Evolutionary conservation across 306 rosid species (phyloP), one percentile per base, ranked within the genome.

Genomic region (Abrus pulchellus): DNA sequence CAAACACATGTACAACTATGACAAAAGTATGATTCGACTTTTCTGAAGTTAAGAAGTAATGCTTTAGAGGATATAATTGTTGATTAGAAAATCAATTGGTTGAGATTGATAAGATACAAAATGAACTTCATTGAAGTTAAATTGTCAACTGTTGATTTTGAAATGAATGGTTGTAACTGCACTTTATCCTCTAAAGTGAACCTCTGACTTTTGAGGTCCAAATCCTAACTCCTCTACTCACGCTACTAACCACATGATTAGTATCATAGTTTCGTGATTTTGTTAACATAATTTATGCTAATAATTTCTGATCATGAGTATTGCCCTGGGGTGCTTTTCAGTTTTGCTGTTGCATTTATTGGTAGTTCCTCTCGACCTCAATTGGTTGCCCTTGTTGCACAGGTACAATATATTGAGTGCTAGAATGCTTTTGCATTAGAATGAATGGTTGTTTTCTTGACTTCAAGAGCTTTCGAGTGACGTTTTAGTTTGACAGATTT

Each of bases 321-420:
- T 55, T 77, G 30, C 36, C 64, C 61, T 75, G 67, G 63, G 34
- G 50, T 61, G 55, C 68, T 68, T 81, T 76, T 83, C 93, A 94
- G 99, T 78, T 94, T 93, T 74, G 97, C 97, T 43, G 90, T 94
- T 82, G 97, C 97, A 81, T 94, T 94, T 82, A 68, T 74, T 61
- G 97, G 97, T 7, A 87, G 94, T 84, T 75, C 97, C 56, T 83
- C 97, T 87, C 88, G 82, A 71, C 93, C 99, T 72, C 99, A 88
- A 64, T 82, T 94, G 86, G 99, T 94, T 85, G 99, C 97, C 69
- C 97, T 94, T 73, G 82, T 91, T 82, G 97, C 99, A 2, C 99
- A 94, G 91, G 99, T 94, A 93, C 78, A 86, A 73, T 72, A 41
- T 75, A 62, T 77, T 80, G 43, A 40, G 4, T 75, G 36, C 61